Conservation (phyloP, 345 rosid genomes). For the Salix brachista region DNA sequence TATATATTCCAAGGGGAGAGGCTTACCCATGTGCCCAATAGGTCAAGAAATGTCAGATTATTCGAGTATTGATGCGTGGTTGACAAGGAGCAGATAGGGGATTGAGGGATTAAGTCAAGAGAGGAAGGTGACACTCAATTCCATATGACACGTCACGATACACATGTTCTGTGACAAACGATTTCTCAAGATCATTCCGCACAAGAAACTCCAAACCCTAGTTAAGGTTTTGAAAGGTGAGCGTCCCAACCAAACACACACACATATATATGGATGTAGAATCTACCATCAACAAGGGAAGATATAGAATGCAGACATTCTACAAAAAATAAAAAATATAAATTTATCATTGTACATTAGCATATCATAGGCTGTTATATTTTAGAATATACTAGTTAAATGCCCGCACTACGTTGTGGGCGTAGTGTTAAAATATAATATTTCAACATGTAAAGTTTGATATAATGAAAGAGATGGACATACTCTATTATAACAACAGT, state of each 20-base stretch:
- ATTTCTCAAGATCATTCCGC: slow-evolving; percentile 1
- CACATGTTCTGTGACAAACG: background rate
- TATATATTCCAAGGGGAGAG: background rate
- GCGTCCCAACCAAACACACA: background rate
- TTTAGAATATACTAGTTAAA: no score
- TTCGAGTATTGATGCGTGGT: slow-evolving; percentile 12
- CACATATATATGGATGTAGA: no score
- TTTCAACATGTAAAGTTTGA: no score
- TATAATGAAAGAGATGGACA: no score
- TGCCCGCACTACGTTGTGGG: no score
- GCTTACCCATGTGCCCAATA: background rate
- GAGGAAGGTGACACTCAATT: slow-evolving; percentile 18
- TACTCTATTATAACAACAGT: no score
- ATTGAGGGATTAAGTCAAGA: background rate
- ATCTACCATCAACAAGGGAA: no score
- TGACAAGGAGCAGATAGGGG: slow-evolving; percentile 14
- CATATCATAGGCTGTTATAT: no score
- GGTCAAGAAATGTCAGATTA: background rate
- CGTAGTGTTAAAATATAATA: no score
- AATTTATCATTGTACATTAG: no score
- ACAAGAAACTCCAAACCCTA: slow-evolving; percentile 20
- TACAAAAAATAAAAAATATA: no score
- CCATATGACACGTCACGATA: background rate
- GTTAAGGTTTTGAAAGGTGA: background rate
- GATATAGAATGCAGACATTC: no score